Evolutionary conservation across 805 yeast genomes (phyloP), one percentile per base, ranked within the genome.

Genomic region (Lipomyces mesembrius): DNA sequence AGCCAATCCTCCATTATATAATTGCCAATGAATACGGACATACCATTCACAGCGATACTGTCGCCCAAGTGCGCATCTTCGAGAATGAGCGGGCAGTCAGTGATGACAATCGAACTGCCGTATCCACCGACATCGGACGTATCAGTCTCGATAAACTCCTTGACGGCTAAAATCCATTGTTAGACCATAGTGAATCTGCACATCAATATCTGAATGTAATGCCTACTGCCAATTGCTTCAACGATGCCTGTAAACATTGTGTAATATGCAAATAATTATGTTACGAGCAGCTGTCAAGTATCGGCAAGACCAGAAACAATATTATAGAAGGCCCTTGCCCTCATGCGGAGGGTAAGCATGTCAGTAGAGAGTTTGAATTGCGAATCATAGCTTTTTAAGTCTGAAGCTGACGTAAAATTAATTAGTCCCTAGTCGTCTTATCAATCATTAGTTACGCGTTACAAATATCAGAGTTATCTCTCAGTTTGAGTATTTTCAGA

Each of bases 221-320:
- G 69, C 73, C 71, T 75, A 66, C 86, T 82, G 9, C 97, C 98
- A 35, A 92, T 86, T 49, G 82, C 82, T 76, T 94, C 99, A 2
- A 94, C 96, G 57, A 94, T 86, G 37, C 99, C 99, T 0, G 99
- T 94, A 74, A 94, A 94, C 99, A 94, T 93, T 60, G 11, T 60
- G 49, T 22, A 25, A 52, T 52, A n/a, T 43, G 25, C 22, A 17
- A 43, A 43, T 37, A 9, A 12, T 12, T 9, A 25, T 43, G 9
- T 43, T 12, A 43, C 49, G 20, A 17, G 6, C 32, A 29, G 32
- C 32, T 29, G 32, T 29, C 29, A 27, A 27, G 29, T 27, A 27
- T 27, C 29, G 29, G 29, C 29, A 27, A 27, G 29, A 27, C 29
- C 29, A 27, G 29, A 2, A 3, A 27, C 29, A 27, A 29, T 29